Evolutionary conservation across 306 rosid genomes (phyloP).

Genomic region (Dicorynia guianensis): DNA sequence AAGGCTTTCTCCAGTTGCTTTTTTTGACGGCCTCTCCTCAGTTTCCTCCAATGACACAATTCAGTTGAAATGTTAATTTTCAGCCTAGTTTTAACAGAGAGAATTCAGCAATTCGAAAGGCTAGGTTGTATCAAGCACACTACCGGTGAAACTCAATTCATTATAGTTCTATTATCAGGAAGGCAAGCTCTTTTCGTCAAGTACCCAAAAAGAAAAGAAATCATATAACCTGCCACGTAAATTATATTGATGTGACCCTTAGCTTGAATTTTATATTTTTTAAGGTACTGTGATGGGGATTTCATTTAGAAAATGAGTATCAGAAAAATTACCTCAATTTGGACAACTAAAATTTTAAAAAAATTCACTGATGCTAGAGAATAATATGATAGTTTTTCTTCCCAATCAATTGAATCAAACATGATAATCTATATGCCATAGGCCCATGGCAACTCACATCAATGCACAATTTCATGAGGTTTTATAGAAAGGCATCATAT

Average conservation of each 20-base stretch:
- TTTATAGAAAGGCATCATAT: too few relatives aligned
- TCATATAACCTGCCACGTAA: not conserved
- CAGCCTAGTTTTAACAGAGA: not conserved
- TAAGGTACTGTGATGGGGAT: not conserved
- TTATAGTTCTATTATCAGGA: not conserved
- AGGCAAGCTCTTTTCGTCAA: not conserved
- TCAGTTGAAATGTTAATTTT: slow-evolving; percentile 25
- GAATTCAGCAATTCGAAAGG: not conserved
- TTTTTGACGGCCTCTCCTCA: slow-evolving; percentile 27
- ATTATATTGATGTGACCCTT: not conserved
- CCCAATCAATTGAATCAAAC: not conserved
- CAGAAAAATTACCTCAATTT: not conserved
- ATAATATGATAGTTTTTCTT: not conserved
- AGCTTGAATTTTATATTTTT: not conserved
- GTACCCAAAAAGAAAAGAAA: not conserved
- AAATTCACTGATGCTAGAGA: not conserved
- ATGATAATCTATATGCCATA: not conserved
- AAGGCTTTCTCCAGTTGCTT: slow-evolving; percentile 13
- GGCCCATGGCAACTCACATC: too few relatives aligned
- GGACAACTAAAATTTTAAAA: not conserved
- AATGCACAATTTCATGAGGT: not conserved
- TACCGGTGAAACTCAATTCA: not conserved
- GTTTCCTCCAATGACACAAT: slow-evolving; percentile 21
- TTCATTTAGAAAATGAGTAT: not conserved
- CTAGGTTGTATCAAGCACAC: not conserved